A percentile compares a stretch with the other conserved stretches of the same genome.
These are phyloP conservation scores for Podospora australis DNA, from an alignment of 495 filamentous ascomycete species.

Conservation along the genomic window DNA sequence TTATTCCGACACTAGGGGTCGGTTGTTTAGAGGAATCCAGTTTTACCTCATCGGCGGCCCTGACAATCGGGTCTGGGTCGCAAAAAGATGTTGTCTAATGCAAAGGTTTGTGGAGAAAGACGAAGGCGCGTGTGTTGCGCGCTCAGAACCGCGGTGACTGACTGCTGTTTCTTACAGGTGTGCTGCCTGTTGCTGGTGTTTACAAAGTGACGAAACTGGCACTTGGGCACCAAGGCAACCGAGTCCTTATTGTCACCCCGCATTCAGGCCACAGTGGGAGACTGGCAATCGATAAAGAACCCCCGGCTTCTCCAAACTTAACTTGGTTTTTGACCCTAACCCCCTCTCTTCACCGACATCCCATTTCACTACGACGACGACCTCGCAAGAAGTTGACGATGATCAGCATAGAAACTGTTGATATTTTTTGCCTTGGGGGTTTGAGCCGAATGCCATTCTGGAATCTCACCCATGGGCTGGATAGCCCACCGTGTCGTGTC, in stretches of 20 bases:
- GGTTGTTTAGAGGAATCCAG: not conserved
- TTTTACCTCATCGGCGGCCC: not conserved
- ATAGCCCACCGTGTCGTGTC: too few relatives aligned
- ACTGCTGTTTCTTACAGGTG: not conserved
- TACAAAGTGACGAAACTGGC: not conserved
- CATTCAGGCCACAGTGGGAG: not conserved
- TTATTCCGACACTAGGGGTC: not conserved
- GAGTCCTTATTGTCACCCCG: not conserved
- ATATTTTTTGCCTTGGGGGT: too few relatives aligned
- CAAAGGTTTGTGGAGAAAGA: not conserved
- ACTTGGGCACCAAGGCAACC: constrained; percentile 4
- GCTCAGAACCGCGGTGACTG: not conserved
- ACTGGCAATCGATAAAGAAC: too few relatives aligned
- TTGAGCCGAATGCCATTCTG: too few relatives aligned
- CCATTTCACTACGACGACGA: too few relatives aligned
- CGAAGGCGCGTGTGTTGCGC: not conserved
- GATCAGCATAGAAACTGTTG: too few relatives aligned
- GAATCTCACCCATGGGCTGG: too few relatives aligned
- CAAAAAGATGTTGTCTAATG: not conserved
- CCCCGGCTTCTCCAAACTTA: too few relatives aligned
- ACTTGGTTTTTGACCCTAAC: too few relatives aligned
- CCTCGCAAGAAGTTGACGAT: too few relatives aligned
- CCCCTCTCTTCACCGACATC: too few relatives aligned
- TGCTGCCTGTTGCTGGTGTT: not conserved
- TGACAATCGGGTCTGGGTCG: not conserved